Base-by-base conservation (phyloP, 345 rosid species). In the Arabis alpina region DNA sequence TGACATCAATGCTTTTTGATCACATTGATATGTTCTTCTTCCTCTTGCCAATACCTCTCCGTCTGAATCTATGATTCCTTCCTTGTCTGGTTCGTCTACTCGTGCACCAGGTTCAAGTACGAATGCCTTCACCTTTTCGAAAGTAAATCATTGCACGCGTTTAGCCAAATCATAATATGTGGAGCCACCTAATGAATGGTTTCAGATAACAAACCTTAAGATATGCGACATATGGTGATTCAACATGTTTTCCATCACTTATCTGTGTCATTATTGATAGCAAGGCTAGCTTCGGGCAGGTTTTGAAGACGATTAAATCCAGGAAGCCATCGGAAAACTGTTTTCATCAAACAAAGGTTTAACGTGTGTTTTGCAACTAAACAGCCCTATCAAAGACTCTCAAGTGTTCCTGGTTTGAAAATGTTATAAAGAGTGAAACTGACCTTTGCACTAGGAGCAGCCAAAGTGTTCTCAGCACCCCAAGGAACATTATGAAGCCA, bases 401-500 rank as follows among this genome's bases (percentile, higher is more conserved):
- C 73, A 61, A 37, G 6, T 48, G 56, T 14, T 10, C 15, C 6
- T 11, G 44, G 23, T 19, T 57, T 6, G 13, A n/a, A 47, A 47
- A 14, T 28, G 49, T 48, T 8, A n/a, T 14, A 48, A 60, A 40
- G 32, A 37, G 42, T 61, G 39, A 39, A 64, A 72, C 82, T 27
- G 68, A 88, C 98, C 98, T 91, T 83, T 6, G 98, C 99, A 56
- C 80, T 62, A n/a, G 99, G 99, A 70, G 99, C 99, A 58, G 92
- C 93, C 85, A 88, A 74, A 58, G 73, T 68, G 73, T 79, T 80
- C 76, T 92, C 93, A 8, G 83, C 68, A 41, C 96, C 97, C 99
- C 98, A 94, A n/a, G 97, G 95, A 50, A 91, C 98, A 76, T 94
- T 94, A 64, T 94, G 99, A 79, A 94, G 95, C 99, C 99, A 94